A percentile compares a stretch with the other conserved stretches of the same genome.
Conservation (phyloP, 2,329 filamentous ascomycete genomes). For the Fusarium chuoi region DNA sequence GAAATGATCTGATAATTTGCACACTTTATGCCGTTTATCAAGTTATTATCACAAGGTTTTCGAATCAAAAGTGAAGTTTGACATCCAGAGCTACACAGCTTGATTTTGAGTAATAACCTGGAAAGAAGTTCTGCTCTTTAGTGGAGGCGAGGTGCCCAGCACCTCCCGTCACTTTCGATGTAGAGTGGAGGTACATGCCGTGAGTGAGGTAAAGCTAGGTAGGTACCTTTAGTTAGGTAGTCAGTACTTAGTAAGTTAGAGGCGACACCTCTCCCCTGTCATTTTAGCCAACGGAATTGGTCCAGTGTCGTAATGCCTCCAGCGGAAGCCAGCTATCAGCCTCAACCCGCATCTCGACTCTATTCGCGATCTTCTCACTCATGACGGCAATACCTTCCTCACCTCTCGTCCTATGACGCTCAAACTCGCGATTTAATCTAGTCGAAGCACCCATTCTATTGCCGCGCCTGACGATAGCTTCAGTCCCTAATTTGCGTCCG, state of each 20-base stretch:
- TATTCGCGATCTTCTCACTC: constrained; percentile 36
- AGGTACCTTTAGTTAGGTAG: too few species aligned
- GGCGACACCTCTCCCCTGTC: constrained; percentile 27
- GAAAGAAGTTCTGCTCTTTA: not conserved
- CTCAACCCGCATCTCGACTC: constrained; percentile 37
- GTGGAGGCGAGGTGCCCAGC: not conserved
- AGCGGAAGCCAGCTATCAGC: constrained; percentile 37
- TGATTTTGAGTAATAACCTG: not conserved
- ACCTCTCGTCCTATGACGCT: constrained; percentile 42
- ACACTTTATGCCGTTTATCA: not conserved
- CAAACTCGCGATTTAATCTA: constrained; percentile 18
- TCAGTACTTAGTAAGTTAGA: too few species aligned
- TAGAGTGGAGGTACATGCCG: not conserved
- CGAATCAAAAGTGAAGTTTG: not conserved
- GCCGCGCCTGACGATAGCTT: constrained; percentile 42
- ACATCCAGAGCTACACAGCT: not conserved
- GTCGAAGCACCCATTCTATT: constrained; percentile 16
- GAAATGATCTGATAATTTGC: not conserved
- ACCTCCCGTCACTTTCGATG: not conserved
- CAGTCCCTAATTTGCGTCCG: constrained; percentile 60
- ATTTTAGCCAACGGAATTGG: constrained; percentile 22
- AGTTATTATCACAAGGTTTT: not conserved
- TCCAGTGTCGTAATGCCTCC: constrained; percentile 39
- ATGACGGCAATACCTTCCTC: constrained; percentile 41
- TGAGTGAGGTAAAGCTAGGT: not conserved